These are phyloP conservation scores for Fraxinus nigra DNA, from an alignment of 305 asterid species.

Conservation along the genomic window DNA sequence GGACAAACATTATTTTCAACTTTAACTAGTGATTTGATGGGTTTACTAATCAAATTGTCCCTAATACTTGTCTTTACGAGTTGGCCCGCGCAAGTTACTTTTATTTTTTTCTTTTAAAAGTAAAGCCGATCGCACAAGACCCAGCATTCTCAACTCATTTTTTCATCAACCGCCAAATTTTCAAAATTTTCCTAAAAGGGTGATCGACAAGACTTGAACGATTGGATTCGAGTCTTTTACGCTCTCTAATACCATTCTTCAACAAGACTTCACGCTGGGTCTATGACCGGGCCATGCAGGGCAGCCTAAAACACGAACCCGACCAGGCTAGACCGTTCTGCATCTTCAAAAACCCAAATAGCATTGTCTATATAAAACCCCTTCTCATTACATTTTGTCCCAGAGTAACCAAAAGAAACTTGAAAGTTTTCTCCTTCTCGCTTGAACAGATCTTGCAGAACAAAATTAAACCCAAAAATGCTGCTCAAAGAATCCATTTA, in stretches of 20 bases:
- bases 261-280: neutral
- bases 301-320: neutral
- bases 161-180: neutral
- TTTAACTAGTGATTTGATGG: neutral
- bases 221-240: neutral
- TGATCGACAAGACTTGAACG: neutral
- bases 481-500: slow-evolving; percentile 39
- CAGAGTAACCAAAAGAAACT: neutral
- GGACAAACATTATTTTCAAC: neutral
- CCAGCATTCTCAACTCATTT: neutral
- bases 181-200: neutral
- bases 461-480: slow-evolving; percentile 36
- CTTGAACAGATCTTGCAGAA: slow-evolving; percentile 13
- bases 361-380: neutral
- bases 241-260: neutral
- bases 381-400: neutral
- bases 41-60: slow-evolving; percentile 2
- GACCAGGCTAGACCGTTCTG: neutral
- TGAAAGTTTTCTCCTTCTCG: neutral
- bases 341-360: neutral
- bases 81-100: neutral
- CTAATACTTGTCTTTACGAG: neutral
- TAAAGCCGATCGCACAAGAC: neutral
- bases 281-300: neutral
- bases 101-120: neutral